Evolutionary conservation across 2,329 filamentous ascomycete genomes (phyloP).

Genomic region (Zalaria obscura): DNA sequence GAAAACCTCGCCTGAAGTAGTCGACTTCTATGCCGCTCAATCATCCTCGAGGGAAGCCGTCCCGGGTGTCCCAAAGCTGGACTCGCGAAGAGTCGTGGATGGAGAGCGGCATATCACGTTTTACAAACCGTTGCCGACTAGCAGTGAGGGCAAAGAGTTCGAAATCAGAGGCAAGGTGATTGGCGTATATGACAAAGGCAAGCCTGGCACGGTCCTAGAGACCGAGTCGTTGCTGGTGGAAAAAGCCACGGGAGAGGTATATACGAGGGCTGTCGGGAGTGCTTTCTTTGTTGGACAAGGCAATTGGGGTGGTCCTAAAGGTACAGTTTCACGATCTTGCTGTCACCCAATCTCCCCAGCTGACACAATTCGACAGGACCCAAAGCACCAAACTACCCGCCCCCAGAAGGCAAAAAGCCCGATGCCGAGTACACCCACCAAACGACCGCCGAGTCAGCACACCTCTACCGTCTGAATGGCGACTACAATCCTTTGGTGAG

Average conservation of each 20-base stretch:
- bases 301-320: constrained; percentile 83
- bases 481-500: constrained; percentile 63
- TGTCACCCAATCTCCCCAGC: too few species aligned
- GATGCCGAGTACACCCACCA: constrained; percentile 58
- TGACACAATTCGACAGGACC: constrained; percentile 30
- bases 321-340: constrained; percentile 22
- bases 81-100: constrained; percentile 61
- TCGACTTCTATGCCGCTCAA: constrained; percentile 69
- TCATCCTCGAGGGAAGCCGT: constrained; percentile 41
- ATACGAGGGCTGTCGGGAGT: constrained; percentile 53
- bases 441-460: constrained; percentile 56
- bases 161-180: constrained; percentile 65
- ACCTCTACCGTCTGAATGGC: constrained; percentile 72
- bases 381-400: constrained; percentile 62
- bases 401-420: constrained; percentile 56
- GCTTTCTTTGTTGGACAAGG: constrained; percentile 70
- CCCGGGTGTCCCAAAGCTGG: constrained; percentile 62
- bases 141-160: constrained; percentile 58
- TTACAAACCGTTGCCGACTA: constrained; percentile 59
- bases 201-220: constrained; percentile 68
- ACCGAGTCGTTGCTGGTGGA: constrained; percentile 67
- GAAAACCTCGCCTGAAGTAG: constrained; percentile 56
- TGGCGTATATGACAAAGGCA: constrained; percentile 83
- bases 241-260: constrained; percentile 52
- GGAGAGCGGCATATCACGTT: constrained; percentile 71